Base-by-base conservation (phyloP, 2,329 filamentous ascomycete species). In the Ascochyta clinopodiicola region DNA sequence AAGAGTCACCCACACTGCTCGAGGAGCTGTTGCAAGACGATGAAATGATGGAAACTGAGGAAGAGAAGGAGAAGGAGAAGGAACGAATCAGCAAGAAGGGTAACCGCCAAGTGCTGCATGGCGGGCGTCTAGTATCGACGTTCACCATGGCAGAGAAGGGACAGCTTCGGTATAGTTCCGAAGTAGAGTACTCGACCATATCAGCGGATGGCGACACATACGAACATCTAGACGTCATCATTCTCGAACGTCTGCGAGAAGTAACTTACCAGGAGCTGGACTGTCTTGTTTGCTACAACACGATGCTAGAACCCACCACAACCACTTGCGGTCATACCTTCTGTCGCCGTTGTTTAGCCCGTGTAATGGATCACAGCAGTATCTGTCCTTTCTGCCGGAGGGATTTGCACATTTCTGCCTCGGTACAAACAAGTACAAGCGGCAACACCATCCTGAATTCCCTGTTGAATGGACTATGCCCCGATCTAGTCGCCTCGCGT, bases 261-360 rank as follows among this genome's bases (percentile, higher is more conserved):
- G 78, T 81, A 1, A 81, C 86, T 3, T 84, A 87, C 57, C 80
- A 81, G 15, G 92, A 96, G 70, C 80, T 96, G 68, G 92, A 96
- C 68, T 97, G 93, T 63, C 91, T 95, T 66, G 87, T 96, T 55
- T 96, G 93, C 76, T 96, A 94, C 73, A 85, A 87, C 36, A 75
- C 96, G 21, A 89, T 94, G 72, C 79, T 92, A 57, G 90, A 96
- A 58, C 92, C 93, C 0, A 80, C 93, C 46, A 96, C 92, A 0
- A 96, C 91, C 0, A 82, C 85, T 1, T 97, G 93, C 67, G 93
- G 93, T 1, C 93, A 97, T 73, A 96, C 92, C 0, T 94, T 95
- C 67, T 97, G 93, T 73, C 87, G 90, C 19, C 84, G 84, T 56
- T 97, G 93, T 71, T 80, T 96, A 21, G 85, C 87, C 51, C 86